Evolutionary conservation across 2,329 filamentous ascomycete genomes (phyloP).

Genomic region (Xylaria polymorpha): DNA sequence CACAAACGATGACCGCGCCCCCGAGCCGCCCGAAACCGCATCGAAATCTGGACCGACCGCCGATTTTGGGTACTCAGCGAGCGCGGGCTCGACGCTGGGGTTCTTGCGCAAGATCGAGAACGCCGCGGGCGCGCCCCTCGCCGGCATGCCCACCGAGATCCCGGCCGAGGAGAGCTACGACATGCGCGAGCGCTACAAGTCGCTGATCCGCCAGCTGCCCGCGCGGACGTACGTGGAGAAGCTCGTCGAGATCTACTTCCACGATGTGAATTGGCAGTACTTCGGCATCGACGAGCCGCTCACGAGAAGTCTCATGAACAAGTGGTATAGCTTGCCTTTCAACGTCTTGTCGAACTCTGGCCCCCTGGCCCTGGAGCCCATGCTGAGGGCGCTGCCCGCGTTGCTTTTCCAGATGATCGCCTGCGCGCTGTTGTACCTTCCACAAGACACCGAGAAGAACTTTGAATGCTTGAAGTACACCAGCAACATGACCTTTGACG

Average conservation of each 20-base stretch:
- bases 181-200: conserved; percentile 68
- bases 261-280: conserved; percentile 71
- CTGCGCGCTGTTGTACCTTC: conserved; percentile 64
- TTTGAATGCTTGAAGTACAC: conserved; percentile 70
- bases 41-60: conserved; percentile 56
- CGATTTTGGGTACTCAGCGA: conserved; percentile 66
- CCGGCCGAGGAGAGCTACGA: conserved; percentile 55
- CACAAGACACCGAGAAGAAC: conserved; percentile 58
- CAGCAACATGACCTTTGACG: conserved; percentile 69
- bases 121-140: conserved; percentile 52
- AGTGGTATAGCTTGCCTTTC: conserved; percentile 68
- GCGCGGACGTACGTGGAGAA: conserved; percentile 65
- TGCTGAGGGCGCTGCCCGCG: conserved; percentile 68
- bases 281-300: conserved; percentile 64
- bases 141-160: conserved; percentile 49
- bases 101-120: conserved; percentile 67
- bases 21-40: conserved; percentile 46
- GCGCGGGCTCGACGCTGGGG: conserved; percentile 62
- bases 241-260: conserved; percentile 66
- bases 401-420: conserved; percentile 70
- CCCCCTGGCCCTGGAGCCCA: conserved; percentile 61
- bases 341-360: conserved; percentile 61
- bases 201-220: conserved; percentile 67
- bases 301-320: conserved; percentile 62
- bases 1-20: conserved; percentile 40